These are phyloP conservation scores for Entoloma clypeatum DNA, from an alignment of 1,284 basidiomycete genomes.

Conservation along the genomic window DNA sequence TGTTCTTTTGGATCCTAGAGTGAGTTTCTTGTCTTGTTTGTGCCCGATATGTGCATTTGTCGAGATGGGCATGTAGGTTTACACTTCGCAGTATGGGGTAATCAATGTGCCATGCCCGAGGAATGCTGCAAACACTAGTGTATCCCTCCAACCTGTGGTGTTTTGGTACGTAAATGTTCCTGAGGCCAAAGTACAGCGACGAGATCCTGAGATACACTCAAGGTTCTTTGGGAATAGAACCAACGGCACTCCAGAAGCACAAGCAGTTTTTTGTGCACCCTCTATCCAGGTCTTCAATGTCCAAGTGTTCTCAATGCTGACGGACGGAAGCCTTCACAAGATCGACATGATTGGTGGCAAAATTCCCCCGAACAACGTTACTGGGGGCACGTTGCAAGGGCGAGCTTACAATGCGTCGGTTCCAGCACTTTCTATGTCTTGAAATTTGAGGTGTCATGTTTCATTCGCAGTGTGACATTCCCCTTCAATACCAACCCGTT, in stretches of 20 bases:
- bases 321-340: constrained; percentile 35
- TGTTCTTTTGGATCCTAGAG: constrained; percentile 35
- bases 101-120: constrained; percentile 35
- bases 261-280: constrained; percentile 55
- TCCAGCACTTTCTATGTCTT: neutral
- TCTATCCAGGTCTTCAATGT: constrained; percentile 43
- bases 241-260: constrained; percentile 35
- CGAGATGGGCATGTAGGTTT: constrained; percentile 20
- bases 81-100: constrained; percentile 47
- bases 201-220: constrained; percentile 1
- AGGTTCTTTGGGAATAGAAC: constrained; percentile 37
- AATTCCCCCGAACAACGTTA: constrained; percentile 45
- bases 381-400: constrained; percentile 39
- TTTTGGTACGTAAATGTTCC: constrained; percentile 53
- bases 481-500: constrained; percentile 36
- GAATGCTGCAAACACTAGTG: constrained; percentile 27
- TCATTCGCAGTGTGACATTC: constrained; percentile 43
- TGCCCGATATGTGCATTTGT: neutral
- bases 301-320: constrained; percentile 40
- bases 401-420: constrained; percentile 55
- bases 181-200: neutral
- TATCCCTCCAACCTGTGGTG: constrained; percentile 52
- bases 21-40: constrained; percentile 15
- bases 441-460: constrained; percentile 2
- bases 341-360: constrained; percentile 31